Percentiles rank a stretch among this genome's conserved stretches.
phyloP scores from a whole-genome alignment of 1,284 basidiomycete genomes.

The Prillingera fragicola region DNA sequence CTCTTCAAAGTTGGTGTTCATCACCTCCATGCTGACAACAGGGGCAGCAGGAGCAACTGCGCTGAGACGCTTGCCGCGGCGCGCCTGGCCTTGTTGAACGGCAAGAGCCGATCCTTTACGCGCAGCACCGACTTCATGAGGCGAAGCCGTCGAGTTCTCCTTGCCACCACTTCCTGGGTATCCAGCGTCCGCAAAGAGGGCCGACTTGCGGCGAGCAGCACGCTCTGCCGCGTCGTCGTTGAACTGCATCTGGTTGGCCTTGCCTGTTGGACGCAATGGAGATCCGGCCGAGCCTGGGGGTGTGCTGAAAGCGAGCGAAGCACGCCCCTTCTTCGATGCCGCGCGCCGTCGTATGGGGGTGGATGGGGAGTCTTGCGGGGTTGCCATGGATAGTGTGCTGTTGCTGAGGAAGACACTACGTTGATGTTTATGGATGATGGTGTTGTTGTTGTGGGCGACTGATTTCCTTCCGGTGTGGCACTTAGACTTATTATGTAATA shows the following conservation, averaged over 20 bases:
- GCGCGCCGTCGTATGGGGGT: background rate
- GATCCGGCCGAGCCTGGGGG: background rate
- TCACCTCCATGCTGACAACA: conserved; percentile 58
- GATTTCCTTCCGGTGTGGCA: conserved; percentile 5
- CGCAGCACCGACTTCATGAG: conserved; percentile 8
- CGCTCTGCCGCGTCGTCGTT: conserved; percentile 43
- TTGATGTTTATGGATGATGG: conserved; percentile 7
- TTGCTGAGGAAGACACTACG: background rate
- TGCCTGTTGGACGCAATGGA: conserved; percentile 6
- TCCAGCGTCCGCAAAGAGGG: conserved; percentile 33
- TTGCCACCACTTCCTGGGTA: conserved; percentile 8
- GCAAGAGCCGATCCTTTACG: conserved; percentile 30
- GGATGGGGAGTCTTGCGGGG: background rate
- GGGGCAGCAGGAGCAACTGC: conserved; percentile 29
- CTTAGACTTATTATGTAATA: no score
- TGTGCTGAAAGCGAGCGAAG: background rate
- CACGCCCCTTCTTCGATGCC: conserved; percentile 6
- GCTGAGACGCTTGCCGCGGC: conserved; percentile 32
- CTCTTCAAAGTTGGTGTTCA: conserved; percentile 88
- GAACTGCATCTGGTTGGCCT: conserved; percentile 16
- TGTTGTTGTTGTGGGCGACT: conserved; percentile 2
- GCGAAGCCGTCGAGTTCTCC: conserved; percentile 2
- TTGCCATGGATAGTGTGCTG: background rate
- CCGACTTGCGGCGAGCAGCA: conserved; percentile 34
- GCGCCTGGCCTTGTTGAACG: conserved; percentile 16